A percentile compares a stretch with the other conserved stretches of the same genome.
These are phyloP conservation scores for Candida silvatica DNA, from an alignment of 805 yeast genomes.

Conservation along the genomic window DNA sequence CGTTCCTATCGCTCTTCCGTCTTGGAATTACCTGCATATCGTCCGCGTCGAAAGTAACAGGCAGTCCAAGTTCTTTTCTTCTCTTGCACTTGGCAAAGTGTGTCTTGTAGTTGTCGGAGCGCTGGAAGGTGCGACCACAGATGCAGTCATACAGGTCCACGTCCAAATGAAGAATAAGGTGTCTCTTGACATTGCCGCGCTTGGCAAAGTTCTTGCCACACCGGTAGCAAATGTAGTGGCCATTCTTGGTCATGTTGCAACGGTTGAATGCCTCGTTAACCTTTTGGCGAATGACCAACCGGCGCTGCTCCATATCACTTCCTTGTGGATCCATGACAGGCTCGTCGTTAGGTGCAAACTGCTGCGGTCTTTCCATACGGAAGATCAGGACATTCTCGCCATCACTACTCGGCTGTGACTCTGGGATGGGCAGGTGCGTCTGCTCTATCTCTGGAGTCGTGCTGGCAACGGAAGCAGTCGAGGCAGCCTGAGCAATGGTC, in stretches of 20 bases:
- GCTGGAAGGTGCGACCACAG: slow-evolving; percentile 17
- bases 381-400: slow-evolving; percentile 2
- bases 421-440: too few species aligned
- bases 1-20: not conserved
- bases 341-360: too few species aligned
- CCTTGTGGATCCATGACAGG: too few species aligned
- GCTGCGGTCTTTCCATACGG: slow-evolving; percentile 3
- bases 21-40: slow-evolving; percentile 3
- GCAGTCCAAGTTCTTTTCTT: slow-evolving; percentile 3
- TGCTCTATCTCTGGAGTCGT: too few species aligned
- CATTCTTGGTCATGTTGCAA: slow-evolving; percentile 13
- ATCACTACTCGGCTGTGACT: too few species aligned
- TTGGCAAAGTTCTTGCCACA: slow-evolving; percentile 16
- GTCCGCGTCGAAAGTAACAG: slow-evolving; percentile 2
- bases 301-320: slow-evolving; percentile 1
- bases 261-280: slow-evolving; percentile 14
- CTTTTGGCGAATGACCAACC: slow-evolving; percentile 7
- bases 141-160: slow-evolving; percentile 16
- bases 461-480: too few species aligned
- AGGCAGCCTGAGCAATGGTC: too few species aligned
- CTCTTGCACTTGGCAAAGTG: slow-evolving; percentile 14
- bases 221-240: slow-evolving; percentile 12
- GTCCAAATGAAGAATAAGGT: slow-evolving; percentile 17
- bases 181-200: slow-evolving; percentile 18
- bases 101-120: slow-evolving; percentile 18